Conservation (phyloP, 305 asterid species). For the Fraxinus platypoda region DNA sequence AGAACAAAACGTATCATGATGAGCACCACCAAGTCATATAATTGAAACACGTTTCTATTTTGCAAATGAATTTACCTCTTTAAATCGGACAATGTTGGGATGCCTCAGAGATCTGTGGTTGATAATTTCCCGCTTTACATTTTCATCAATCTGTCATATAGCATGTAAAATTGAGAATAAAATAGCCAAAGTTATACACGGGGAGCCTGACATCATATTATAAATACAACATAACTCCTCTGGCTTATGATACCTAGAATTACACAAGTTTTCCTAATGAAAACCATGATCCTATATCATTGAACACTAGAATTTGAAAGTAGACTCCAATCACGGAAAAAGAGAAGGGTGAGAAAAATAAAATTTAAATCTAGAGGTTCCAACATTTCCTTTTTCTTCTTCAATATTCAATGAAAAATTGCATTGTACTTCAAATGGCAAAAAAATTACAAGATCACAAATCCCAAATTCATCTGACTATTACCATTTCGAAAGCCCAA, state of each 20-base stretch:
- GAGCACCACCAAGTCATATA: slow-evolving; percentile 13
- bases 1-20: background rate
- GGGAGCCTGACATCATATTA: background rate
- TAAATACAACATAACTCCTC: background rate
- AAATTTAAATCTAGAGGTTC: background rate
- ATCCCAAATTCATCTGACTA: background rate
- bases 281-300: background rate
- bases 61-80: slow-evolving; percentile 49
- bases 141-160: slow-evolving; percentile 72
- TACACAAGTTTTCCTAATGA: background rate
- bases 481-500: background rate
- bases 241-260: background rate
- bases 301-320: background rate
- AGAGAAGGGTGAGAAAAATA: background rate
- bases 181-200: background rate
- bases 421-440: background rate
- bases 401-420: background rate
- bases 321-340: background rate
- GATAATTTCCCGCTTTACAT: slow-evolving; percentile 88
- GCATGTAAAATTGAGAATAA: slow-evolving; percentile 6
- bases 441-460: background rate
- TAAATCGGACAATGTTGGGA: slow-evolving; percentile 86
- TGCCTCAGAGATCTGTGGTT: slow-evolving; percentile 92
- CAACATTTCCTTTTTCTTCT: background rate
- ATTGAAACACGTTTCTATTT: background rate